Base-by-base conservation (phyloP, 2,329 filamentous ascomycete species). In the Fusarium miscanthi region DNA sequence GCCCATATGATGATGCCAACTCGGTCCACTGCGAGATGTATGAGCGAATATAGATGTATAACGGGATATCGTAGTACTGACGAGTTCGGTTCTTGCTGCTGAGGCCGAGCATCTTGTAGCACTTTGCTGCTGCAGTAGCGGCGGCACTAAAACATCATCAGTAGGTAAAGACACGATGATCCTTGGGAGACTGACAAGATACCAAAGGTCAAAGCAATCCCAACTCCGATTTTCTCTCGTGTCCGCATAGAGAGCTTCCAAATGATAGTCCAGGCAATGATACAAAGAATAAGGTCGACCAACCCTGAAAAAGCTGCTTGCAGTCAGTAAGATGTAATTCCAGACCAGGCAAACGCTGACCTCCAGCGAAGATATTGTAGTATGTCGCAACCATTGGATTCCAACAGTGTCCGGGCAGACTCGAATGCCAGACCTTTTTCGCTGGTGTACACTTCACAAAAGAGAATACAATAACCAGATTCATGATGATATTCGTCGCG, bases 151-250 rank as follows among this genome's bases (percentile, higher is more conserved):
- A 0, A 0, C 3, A 1, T 31, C 0, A 3, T 63, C 19, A 65
- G 62, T 0, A 1, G 10, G 1, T 16, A 5, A 6, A 6, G 1
- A 3, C 1, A 7, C 0, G 5, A 0, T 3, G 2, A 2, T 12
- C 2, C 0, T 1, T 0, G 4, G 2, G 16, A 11, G 0, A 57
- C 63, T 21, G 3, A 65, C 63, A 65, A 64, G 7, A 65, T 2
- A 5, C 63, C 63, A 17, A 65, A 65, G 0, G 59, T 65, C 41
- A 65, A 13, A 16, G 59, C 63, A 21, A 65, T 57, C 1, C 63
- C 63, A 10, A 65, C 63, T 0, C 63, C 63, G 2, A 64, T 37
- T 19, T 65, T 65, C n/a, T 65, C 63, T 0, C 59, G 35, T 13
- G 11, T 57, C 12, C 42, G 35, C 48, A 65, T 65, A 0, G 63